Evolutionary conservation across 2,329 filamentous ascomycete genomes (phyloP).

Genomic region (Scedosporium aurantiacum): DNA sequence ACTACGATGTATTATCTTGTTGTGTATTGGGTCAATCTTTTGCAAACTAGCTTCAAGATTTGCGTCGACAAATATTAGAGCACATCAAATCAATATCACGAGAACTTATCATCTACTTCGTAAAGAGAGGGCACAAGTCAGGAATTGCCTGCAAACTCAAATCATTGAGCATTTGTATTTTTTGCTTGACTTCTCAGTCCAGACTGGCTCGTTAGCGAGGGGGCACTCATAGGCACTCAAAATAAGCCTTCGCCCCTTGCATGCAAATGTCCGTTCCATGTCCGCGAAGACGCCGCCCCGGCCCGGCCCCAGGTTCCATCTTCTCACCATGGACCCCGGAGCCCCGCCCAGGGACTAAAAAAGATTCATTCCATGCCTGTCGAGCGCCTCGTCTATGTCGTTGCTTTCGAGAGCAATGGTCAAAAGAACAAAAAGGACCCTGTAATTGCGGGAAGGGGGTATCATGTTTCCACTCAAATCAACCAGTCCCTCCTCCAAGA

Average conservation of each 20-base stretch:
- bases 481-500: not conserved
- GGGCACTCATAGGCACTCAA: slow-evolving; percentile 1
- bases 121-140: not conserved
- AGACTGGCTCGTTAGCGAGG: slow-evolving; percentile 3
- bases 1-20: no score
- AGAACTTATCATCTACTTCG: no score
- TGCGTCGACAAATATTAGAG: not conserved
- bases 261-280: not conserved
- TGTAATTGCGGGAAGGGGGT: slow-evolving; percentile 3
- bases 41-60: no score
- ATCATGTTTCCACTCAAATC: slow-evolving; percentile 4
- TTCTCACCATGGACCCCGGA: slow-evolving; percentile 1
- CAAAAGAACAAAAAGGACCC: slow-evolving; percentile 5
- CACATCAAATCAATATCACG: not conserved
- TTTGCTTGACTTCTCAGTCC: slow-evolving; percentile 9
- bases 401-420: slow-evolving; percentile 6
- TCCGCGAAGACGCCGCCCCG: not conserved
- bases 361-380: slow-evolving; percentile 4
- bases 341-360: not conserved
- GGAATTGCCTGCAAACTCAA: not conserved
- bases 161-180: slow-evolving; percentile 4
- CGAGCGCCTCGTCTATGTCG: slow-evolving; percentile 4
- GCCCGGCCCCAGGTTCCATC: not conserved
- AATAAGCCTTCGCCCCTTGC: not conserved
- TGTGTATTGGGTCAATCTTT: no score